Evolutionary conservation across 2,329 filamentous ascomycete species (phyloP).

Genomic region (Fusarium nurragi): DNA sequence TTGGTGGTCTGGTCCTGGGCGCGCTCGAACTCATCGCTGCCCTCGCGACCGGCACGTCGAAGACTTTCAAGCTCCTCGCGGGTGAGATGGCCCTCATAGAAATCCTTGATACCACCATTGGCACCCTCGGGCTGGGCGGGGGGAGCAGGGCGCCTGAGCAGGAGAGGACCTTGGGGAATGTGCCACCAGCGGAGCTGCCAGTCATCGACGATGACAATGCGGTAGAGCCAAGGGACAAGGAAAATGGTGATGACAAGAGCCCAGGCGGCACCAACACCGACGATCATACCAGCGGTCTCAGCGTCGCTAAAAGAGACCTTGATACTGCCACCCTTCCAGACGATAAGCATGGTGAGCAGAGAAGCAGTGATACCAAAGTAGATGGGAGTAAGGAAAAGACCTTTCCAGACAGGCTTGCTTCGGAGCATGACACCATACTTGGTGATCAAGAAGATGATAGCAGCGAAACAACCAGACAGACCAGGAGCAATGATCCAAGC

Average conservation of each 20-base stretch:
- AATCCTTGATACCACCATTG: constrained; percentile 63
- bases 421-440: constrained; percentile 68
- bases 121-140: constrained; percentile 72
- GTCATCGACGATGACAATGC: constrained; percentile 67
- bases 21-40: constrained; percentile 37
- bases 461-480: constrained; percentile 63
- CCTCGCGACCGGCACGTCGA: constrained; percentile 46
- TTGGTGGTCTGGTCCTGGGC: constrained; percentile 30
- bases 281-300: constrained; percentile 62
- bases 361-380: constrained; percentile 67
- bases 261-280: constrained; percentile 63
- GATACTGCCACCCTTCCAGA: constrained; percentile 63
- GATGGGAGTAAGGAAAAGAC: constrained; percentile 62
- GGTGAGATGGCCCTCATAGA: constrained; percentile 66
- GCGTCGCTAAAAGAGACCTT: constrained; percentile 50
- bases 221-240: constrained; percentile 68
- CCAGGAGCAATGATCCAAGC: constrained; percentile 70
- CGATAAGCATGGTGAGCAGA: constrained; percentile 68
- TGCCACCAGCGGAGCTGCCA: constrained; percentile 68
- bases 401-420: constrained; percentile 62
- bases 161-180: constrained; percentile 62
- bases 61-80: constrained; percentile 59
- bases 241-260: constrained; percentile 60
- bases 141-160: constrained; percentile 56
- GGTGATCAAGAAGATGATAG: constrained; percentile 65